Conservation (phyloP, 2,329 filamentous ascomycete species). For the Fusarium sp. region DNA sequence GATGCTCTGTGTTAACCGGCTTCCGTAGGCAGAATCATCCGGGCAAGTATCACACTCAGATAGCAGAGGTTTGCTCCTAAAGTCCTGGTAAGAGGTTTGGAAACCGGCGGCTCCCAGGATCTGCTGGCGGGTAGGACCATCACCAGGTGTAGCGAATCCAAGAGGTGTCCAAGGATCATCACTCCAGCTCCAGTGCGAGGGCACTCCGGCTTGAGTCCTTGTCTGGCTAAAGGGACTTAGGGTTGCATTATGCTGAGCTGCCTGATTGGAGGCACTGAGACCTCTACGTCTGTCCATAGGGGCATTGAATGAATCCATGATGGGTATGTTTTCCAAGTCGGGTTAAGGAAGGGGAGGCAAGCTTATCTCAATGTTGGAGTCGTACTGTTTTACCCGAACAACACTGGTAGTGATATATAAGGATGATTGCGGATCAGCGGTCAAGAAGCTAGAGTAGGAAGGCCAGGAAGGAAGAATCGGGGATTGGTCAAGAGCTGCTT, state of each 20-base stretch:
- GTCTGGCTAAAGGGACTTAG: slow-evolving; percentile 19
- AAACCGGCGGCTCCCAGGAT: slow-evolving; percentile 34
- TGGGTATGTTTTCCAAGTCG: background rate
- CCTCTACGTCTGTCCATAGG: slow-evolving; percentile 10
- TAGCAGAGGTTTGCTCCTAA: slow-evolving; percentile 48
- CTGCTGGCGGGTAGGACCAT: slow-evolving; percentile 48
- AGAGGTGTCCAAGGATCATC: slow-evolving; percentile 64
- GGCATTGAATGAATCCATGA: slow-evolving; percentile 31
- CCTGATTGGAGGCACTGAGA: slow-evolving; percentile 15
- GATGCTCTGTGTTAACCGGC: slow-evolving; percentile 58
- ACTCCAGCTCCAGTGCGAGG: slow-evolving; percentile 30
- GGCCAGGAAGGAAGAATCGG: background rate
- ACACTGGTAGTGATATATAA: background rate
- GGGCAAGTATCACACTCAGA: slow-evolving; percentile 60
- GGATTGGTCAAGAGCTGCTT: background rate
- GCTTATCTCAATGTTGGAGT: background rate
- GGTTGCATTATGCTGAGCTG: slow-evolving; percentile 22
- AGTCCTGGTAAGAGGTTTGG: slow-evolving; percentile 42
- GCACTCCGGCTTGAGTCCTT: slow-evolving; percentile 16
- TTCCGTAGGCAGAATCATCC: slow-evolving; percentile 66
- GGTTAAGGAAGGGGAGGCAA: background rate
- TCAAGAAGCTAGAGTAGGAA: background rate
- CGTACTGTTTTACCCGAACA: slow-evolving; percentile 10
- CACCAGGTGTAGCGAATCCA: slow-evolving; percentile 31
- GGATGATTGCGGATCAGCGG: background rate